phyloP scores from a whole-genome alignment of 129 eudicot genomes.

The Artemisia tridentata region DNA sequence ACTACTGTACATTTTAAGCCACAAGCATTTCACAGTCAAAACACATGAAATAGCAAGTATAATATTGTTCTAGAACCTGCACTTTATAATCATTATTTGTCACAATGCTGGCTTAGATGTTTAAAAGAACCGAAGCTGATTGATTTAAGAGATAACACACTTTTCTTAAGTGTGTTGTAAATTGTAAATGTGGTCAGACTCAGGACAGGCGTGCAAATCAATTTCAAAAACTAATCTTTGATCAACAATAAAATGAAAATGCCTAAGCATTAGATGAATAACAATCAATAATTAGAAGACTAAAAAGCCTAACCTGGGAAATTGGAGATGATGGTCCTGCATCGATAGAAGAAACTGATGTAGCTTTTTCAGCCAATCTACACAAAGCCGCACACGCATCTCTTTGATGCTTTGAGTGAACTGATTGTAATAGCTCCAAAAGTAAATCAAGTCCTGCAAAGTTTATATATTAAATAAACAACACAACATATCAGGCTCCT shows the following conservation, averaged over 20 bases:
- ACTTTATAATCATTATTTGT: too few relatives aligned
- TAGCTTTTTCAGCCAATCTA: slow-evolving; percentile 72
- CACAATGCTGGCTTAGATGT: too few relatives aligned
- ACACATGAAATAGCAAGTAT: background rate
- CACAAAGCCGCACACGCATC: slow-evolving; percentile 69
- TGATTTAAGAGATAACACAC: too few relatives aligned
- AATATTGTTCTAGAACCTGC: background rate
- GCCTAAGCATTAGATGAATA: too few relatives aligned
- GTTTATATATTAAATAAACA: background rate
- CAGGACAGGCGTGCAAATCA: background rate
- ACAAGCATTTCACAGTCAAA: background rate
- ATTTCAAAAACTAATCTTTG: too few relatives aligned
- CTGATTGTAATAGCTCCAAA: slow-evolving; percentile 65
- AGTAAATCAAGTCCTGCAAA: slow-evolving; percentile 68
- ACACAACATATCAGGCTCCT: background rate
- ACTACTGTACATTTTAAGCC: too few relatives aligned
- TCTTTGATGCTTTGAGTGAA: slow-evolving; percentile 51
- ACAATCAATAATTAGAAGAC: background rate
- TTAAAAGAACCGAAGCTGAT: too few relatives aligned
- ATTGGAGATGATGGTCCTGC: slow-evolving; percentile 89
- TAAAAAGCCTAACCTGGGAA: slow-evolving; percentile 51
- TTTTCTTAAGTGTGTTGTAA: too few relatives aligned
- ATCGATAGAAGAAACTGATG: slow-evolving; percentile 63
- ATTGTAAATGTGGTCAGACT: background rate
- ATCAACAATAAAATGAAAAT: too few relatives aligned